Conservation (phyloP, 345 rosid species). For the Eutrema japonicum region DNA sequence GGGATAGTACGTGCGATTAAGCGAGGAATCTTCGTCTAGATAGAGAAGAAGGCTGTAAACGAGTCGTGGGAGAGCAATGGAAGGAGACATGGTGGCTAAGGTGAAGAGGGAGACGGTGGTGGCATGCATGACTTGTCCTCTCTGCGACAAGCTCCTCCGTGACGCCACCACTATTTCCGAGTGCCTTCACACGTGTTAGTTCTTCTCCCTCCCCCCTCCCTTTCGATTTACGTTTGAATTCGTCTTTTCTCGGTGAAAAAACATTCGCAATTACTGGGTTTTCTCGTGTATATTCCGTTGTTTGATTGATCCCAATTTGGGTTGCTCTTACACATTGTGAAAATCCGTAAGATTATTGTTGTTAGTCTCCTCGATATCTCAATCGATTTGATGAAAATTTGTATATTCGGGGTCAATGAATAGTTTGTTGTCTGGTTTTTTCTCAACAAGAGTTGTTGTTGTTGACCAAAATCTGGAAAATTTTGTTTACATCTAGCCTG, state of each 20-base stretch:
- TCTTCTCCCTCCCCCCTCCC: slow-evolving; percentile 22
- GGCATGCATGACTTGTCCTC: slow-evolving; percentile 92
- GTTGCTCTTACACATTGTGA: background rate
- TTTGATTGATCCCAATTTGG: slow-evolving; percentile 1
- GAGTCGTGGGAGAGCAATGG: slow-evolving; percentile 38
- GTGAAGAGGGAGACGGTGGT: slow-evolving; percentile 72
- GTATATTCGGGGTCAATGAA: slow-evolving; percentile 12
- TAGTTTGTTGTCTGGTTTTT: background rate
- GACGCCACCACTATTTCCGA: slow-evolving; percentile 95
- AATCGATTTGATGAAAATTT: slow-evolving; percentile 15
- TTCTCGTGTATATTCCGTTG: background rate
- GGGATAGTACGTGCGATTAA: slow-evolving; percentile 43
- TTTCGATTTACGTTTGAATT: slow-evolving; percentile 37
- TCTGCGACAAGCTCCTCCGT: slow-evolving; percentile 72
- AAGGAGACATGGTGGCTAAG: slow-evolving; percentile 57
- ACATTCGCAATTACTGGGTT: slow-evolving; percentile 14
- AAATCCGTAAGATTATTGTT: background rate
- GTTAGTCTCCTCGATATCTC: background rate
- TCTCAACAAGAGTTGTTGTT: slow-evolving; percentile 17
- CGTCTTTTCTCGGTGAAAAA: background rate
- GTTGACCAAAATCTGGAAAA: slow-evolving; percentile 30
- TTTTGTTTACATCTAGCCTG: slow-evolving; percentile 11
- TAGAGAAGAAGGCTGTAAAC: background rate
- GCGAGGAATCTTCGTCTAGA: slow-evolving; percentile 15
- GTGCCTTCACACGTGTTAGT: slow-evolving; percentile 95